Evolutionary conservation across 2,329 filamentous ascomycete genomes (phyloP).

Genomic region (Scorias spongiosa): DNA sequence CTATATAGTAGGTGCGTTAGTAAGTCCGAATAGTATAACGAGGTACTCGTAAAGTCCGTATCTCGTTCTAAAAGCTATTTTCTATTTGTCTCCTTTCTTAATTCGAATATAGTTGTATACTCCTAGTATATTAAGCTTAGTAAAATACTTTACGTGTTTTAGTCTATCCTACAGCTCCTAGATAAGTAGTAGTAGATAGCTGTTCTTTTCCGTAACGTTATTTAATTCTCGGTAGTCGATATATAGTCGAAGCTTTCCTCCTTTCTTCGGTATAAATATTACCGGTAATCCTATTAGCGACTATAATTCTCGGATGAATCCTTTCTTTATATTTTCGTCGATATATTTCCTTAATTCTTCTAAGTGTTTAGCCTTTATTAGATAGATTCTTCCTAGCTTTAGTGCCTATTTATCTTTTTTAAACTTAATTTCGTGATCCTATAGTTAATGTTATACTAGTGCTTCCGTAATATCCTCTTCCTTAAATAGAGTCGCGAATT

Average conservation of each 20-base stretch:
- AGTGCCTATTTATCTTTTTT: not conserved
- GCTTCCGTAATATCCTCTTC: not conserved
- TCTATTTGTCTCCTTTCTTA: not conserved
- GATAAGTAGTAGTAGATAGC: not conserved
- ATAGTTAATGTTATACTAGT: not conserved
- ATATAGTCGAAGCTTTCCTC: not conserved
- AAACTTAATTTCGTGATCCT: not conserved
- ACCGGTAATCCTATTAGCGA: not conserved
- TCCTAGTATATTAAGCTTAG: not conserved
- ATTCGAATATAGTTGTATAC: not conserved
- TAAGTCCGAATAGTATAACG: not conserved
- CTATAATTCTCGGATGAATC: not conserved
- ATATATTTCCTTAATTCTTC: not conserved
- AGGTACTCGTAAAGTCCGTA: not conserved
- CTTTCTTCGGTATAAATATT: not conserved
- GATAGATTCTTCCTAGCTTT: not conserved
- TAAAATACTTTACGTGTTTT: not conserved
- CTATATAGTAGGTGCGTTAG: not conserved
- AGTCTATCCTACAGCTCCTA: constrained; percentile 1
- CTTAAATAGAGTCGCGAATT: not conserved
- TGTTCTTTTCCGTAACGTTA: not conserved
- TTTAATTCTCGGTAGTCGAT: not conserved
- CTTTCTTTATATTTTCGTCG: not conserved
- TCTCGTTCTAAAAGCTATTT: not conserved
- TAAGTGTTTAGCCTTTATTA: not conserved